Evolutionary conservation across 1,139 yeast genomes (phyloP).

Genomic region (Suhomyces yuchorum): DNA sequence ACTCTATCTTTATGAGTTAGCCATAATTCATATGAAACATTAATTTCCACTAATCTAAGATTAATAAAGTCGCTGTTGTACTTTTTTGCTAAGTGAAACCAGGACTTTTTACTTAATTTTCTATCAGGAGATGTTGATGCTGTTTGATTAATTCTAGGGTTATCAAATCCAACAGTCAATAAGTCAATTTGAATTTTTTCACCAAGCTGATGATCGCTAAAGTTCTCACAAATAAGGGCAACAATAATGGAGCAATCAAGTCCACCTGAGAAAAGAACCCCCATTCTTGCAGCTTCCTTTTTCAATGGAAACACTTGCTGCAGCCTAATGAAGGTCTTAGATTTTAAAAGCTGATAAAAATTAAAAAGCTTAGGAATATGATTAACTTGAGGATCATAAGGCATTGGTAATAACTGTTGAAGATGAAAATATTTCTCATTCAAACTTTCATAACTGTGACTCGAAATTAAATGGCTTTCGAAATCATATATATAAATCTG

Average conservation of each 20-base stretch:
- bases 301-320: conserved; percentile 58
- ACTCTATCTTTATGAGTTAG: conserved; percentile 54
- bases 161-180: conserved; percentile 93
- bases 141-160: conserved; percentile 70
- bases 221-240: conserved; percentile 36
- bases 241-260: conserved; percentile 87
- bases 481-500: conserved; percentile 47
- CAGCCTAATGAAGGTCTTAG: conserved; percentile 54
- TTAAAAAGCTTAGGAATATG: conserved; percentile 8
- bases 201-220: conserved; percentile 6
- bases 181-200: conserved; percentile 49
- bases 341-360: conserved; percentile 30
- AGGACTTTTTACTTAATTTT: conserved; percentile 64
- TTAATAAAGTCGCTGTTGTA: conserved; percentile 29
- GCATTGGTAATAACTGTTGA: conserved; percentile 5
- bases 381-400: neutral
- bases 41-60: conserved; percentile 62
- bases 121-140: conserved; percentile 82
- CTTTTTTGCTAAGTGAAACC: conserved; percentile 47
- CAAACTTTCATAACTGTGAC: conserved; percentile 6
- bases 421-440: conserved; percentile 1
- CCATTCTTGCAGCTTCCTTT: conserved; percentile 42
- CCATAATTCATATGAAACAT: conserved; percentile 73
- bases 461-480: conserved; percentile 17
- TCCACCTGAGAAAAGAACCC: conserved; percentile 89